Evolutionary conservation across 208 protist genomes (phyloP).

Genomic region (Acanthamoeba castellanii): DNA sequence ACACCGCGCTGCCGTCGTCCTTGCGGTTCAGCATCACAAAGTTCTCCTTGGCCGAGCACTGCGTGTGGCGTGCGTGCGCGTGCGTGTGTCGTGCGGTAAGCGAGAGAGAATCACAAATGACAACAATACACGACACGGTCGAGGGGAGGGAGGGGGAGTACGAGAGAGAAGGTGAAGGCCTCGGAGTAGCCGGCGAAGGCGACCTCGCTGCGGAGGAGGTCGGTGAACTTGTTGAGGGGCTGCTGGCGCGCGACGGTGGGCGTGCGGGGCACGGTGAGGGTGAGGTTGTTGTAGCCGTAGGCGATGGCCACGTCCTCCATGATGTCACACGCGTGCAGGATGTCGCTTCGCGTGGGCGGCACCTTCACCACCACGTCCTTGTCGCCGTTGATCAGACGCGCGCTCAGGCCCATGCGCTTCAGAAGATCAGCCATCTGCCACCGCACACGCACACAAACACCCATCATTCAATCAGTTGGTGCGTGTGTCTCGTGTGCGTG

Average conservation of each 20-base stretch:
- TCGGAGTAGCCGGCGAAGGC: constrained; percentile 97
- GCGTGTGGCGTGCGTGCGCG: no score
- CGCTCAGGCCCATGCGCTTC: constrained; percentile 56
- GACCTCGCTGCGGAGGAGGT: constrained; percentile 95
- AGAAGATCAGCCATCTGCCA: background rate
- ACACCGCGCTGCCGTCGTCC: constrained; percentile 90
- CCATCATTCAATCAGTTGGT: background rate
- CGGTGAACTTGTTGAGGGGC: constrained; percentile 94
- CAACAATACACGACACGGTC: background rate
- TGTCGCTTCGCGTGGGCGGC: constrained; percentile 95
- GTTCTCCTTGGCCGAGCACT: constrained; percentile 93
- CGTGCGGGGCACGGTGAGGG: constrained; percentile 90
- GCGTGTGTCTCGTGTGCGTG: background rate
- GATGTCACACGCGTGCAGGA: constrained; percentile 97
- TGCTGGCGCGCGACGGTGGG: constrained; percentile 93
- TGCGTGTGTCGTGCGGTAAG: no score
- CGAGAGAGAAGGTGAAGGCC: constrained; percentile 95
- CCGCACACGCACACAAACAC: no score
- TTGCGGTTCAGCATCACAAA: constrained; percentile 90
- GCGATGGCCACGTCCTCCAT: constrained; percentile 99
- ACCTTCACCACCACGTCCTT: constrained; percentile 91
- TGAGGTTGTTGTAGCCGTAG: constrained; percentile 98
- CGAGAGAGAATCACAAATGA: no score
- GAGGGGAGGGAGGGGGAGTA: constrained; percentile 58
- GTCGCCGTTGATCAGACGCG: constrained; percentile 54